Evolutionary conservation across 495 filamentous ascomycete species (phyloP).

Genomic region (Evansstolkia leycettana): DNA sequence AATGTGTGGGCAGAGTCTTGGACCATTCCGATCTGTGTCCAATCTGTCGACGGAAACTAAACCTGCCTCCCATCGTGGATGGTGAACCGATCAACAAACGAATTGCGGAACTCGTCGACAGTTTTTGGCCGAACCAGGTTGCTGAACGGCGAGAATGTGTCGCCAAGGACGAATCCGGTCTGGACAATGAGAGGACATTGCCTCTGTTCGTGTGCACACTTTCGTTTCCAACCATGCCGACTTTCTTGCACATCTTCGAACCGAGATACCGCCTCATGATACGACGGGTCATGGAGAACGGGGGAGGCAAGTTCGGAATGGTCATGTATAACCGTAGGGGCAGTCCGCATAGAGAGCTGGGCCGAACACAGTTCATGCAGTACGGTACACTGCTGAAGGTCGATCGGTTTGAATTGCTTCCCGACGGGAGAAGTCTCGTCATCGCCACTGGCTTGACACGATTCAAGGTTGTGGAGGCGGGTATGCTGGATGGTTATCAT

Average conservation of each 20-base stretch:
- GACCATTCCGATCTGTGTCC: slow-evolving; percentile 71
- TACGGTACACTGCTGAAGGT: slow-evolving; percentile 72
- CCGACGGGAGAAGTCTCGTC: slow-evolving; percentile 70
- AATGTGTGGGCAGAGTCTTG: slow-evolving; percentile 59
- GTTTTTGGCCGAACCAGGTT: slow-evolving; percentile 55
- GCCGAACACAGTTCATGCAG: slow-evolving; percentile 48
- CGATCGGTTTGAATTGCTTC: slow-evolving; percentile 53
- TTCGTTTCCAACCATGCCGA: slow-evolving; percentile 70
- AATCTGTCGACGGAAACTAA: slow-evolving; percentile 56
- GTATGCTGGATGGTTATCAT: slow-evolving; percentile 60
- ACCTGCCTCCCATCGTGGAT: slow-evolving; percentile 43
- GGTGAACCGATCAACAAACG: slow-evolving; percentile 48
- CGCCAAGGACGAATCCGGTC: slow-evolving; percentile 35
- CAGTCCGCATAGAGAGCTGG: slow-evolving; percentile 45
- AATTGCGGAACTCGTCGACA: slow-evolving; percentile 44
- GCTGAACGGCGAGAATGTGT: slow-evolving; percentile 39
- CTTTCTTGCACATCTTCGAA: slow-evolving; percentile 84
- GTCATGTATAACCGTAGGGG: slow-evolving; percentile 52
- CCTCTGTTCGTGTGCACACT: slow-evolving; percentile 76
- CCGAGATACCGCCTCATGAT: slow-evolving; percentile 84
- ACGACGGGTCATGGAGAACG: slow-evolving; percentile 56
- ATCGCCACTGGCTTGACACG: slow-evolving; percentile 63
- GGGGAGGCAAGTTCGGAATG: slow-evolving; percentile 71
- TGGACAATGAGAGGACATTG: slow-evolving; percentile 43
- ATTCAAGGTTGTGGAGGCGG: slow-evolving; percentile 56